phyloP scores from a whole-genome alignment of 805 yeast species.

The Saturnispora quitensis region DNA sequence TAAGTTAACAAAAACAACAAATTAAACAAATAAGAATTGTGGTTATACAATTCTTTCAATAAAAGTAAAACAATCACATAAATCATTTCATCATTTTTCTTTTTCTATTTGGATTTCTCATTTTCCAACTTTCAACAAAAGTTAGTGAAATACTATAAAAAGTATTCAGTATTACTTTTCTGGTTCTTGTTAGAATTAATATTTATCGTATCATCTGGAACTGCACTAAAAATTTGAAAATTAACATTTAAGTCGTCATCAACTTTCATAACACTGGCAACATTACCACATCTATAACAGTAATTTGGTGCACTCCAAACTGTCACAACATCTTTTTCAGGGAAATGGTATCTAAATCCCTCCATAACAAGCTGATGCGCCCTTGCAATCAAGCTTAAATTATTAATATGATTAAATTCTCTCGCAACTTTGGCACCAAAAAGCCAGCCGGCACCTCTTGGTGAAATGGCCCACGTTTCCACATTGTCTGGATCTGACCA shows the following conservation, averaged over 20 bases:
- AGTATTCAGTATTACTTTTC: constrained; percentile 31
- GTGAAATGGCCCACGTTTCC: constrained; percentile 96
- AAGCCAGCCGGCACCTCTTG: constrained; percentile 98
- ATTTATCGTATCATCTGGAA: constrained; percentile 62
- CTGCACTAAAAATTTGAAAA: constrained; percentile 92
- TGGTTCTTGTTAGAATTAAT: constrained; percentile 29
- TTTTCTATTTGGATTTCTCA: background rate
- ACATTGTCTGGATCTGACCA: constrained; percentile 99
- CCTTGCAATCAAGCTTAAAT: constrained; percentile 78
- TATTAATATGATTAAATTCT: constrained; percentile 93
- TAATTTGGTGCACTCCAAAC: constrained; percentile 98
- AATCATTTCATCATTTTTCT: background rate
- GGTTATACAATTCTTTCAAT: background rate
- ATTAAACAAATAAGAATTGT: background rate
- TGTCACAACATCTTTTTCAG: constrained; percentile 92
- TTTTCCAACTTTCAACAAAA: background rate
- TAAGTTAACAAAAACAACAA: background rate
- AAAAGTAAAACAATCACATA: background rate
- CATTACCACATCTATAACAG: constrained; percentile 96
- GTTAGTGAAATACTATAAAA: constrained; percentile 15
- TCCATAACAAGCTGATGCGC: constrained; percentile 99
- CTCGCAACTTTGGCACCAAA: constrained; percentile 91
- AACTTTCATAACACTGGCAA: constrained; percentile 95
- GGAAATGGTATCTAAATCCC: constrained; percentile 93
- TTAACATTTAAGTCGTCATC: constrained; percentile 80